Base-by-base conservation (phyloP, 2,329 filamentous ascomycete species). In the Calonectria naviculata region DNA sequence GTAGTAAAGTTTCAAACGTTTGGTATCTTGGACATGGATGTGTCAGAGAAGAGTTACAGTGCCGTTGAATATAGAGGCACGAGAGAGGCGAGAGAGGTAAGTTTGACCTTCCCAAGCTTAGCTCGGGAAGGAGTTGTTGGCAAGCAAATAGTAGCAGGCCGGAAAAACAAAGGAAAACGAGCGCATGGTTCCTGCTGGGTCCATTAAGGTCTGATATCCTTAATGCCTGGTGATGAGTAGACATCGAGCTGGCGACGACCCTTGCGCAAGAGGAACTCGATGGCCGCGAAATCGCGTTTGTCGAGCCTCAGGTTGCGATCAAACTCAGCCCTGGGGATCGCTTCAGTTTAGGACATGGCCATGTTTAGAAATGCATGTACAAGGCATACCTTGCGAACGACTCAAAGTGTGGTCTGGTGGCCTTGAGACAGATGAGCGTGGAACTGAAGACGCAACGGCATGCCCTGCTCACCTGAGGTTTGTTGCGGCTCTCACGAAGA, bases 181-280 rank as follows among this genome's bases (percentile, higher is more conserved):
- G 8, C 15, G 21, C 26, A 66, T 64, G 24, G 38, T 15, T 54
- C 42, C 34, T 54, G 6, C 62, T 5, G 49, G 13, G 5, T 31
- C 38, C 7, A 19, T 76, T 76, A 80, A 81, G 79, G 87, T 74
- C 83, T 84, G 71, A 97, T 92, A 81, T 97, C 94, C 79, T 91
- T 94, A 78, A 97, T 95, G 3, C 93, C 93, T 29, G 93, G 91
- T 7, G 92, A 90, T n/a, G 93, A 90, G 83, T 97, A 97, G 54
- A 92, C 89, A 73, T 97, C 94, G 21, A 98, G 86, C 81, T 98
- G 95, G 52, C 94, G 89, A 46, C 90, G 89, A 26, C 95, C 95
- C 81, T 94, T 96, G 71, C 95, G 90, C 63, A 98, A 81, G 38
- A 97, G 85, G 81, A 94, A 97, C 82, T 98, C 95, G 68, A 98